A percentile compares a stretch with the other conserved stretches of the same genome.
Conservation (phyloP, 345 rosid genomes). For the Pseudoturritis turrita region DNA sequence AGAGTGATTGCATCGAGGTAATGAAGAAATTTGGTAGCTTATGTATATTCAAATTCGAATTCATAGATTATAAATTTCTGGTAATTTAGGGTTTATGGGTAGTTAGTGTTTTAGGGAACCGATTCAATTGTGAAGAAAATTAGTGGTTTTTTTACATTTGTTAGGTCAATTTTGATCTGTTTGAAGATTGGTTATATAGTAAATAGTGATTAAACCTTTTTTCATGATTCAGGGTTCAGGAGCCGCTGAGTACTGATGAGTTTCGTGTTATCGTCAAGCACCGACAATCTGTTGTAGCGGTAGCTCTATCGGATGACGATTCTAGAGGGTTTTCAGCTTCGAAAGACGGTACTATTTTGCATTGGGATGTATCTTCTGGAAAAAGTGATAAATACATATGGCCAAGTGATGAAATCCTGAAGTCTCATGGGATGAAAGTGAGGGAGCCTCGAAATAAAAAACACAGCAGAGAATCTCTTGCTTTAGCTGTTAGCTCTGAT, state of each 20-base stretch:
- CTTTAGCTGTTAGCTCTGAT: constrained; percentile 87
- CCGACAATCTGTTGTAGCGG: constrained; percentile 66
- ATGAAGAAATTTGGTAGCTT: not conserved
- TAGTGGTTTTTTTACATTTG: not conserved
- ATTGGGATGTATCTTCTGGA: constrained; percentile 83
- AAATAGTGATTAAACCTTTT: not conserved
- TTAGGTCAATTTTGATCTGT: not conserved
- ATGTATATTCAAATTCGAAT: not conserved
- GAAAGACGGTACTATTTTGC: constrained; percentile 76
- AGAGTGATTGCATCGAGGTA: constrained; percentile 80
- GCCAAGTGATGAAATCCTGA: constrained; percentile 69
- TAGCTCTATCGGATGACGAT: constrained; percentile 87
- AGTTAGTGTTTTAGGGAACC: not conserved
- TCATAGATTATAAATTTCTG: not conserved
- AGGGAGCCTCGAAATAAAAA: constrained; percentile 65
- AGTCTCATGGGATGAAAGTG: constrained; percentile 68
- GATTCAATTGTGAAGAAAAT: not conserved
- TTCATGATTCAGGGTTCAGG: constrained; percentile 54
- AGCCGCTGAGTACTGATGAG: constrained; percentile 46
- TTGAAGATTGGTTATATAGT: constrained; percentile 1
- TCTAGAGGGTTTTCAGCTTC: constrained; percentile 84
- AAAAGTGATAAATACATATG: constrained; percentile 62
- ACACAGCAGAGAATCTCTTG: constrained; percentile 70
- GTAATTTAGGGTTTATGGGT: not conserved
- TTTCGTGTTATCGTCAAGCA: constrained; percentile 66